Percentiles rank a stretch among this genome's conserved stretches.
Evolutionary conservation across 768 basidiomycete species (phyloP).

Genomic region (Lactarius akahatsu): DNA sequence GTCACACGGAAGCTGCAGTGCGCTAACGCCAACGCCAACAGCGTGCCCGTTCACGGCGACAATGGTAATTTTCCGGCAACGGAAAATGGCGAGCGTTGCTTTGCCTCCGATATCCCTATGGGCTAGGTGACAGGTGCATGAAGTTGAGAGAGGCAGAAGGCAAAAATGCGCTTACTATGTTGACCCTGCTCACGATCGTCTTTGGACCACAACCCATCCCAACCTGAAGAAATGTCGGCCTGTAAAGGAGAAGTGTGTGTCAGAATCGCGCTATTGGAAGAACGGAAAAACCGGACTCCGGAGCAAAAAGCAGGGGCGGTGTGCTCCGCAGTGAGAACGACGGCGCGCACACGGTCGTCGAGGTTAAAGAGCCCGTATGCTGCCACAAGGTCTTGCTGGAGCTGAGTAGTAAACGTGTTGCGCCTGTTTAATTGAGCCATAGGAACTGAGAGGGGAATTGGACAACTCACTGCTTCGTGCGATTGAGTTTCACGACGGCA

Average conservation of each 20-base stretch:
- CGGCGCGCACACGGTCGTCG: constrained; percentile 53
- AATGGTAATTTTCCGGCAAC: constrained; percentile 56
- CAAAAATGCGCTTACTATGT: constrained; percentile 38
- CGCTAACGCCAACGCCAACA: constrained; percentile 52
- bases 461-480: constrained; percentile 46
- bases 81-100: constrained; percentile 47
- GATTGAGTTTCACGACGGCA: constrained; percentile 46
- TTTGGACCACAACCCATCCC: constrained; percentile 40
- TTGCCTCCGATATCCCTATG: constrained; percentile 52
- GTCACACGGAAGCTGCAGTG: constrained; percentile 51
- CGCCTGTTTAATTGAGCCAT: constrained; percentile 36
- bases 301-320: constrained; percentile 54
- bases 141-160: not conserved
- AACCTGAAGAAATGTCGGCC: constrained; percentile 53
- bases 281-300: constrained; percentile 42
- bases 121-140: constrained; percentile 32
- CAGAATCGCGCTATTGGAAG: not conserved
- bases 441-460: not conserved
- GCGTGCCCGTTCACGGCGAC: constrained; percentile 53
- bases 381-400: constrained; percentile 43
- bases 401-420: constrained; percentile 42
- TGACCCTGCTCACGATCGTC: constrained; percentile 49
- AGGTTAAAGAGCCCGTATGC: constrained; percentile 48
- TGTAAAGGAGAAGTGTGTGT: constrained; percentile 26
- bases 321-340: constrained; percentile 52